phyloP scores from a whole-genome alignment of 306 rosid species.

The Urtica urens region DNA sequence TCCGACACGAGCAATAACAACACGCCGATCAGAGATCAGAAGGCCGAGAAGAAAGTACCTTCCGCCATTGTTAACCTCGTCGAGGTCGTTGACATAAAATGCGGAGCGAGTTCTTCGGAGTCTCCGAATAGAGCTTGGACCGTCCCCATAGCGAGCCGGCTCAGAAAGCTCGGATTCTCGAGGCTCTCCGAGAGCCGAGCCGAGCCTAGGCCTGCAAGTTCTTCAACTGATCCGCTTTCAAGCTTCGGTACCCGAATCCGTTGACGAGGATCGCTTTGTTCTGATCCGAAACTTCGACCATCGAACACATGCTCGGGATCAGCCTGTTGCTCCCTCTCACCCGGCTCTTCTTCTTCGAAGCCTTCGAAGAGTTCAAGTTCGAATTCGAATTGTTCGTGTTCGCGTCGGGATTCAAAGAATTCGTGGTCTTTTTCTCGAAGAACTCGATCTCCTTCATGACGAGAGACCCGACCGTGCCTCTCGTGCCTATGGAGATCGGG shows the following conservation, averaged over 20 bases:
- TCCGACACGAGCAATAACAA: slow-evolving; percentile 35
- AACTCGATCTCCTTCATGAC: slow-evolving; percentile 58
- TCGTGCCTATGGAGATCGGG: slow-evolving; percentile 49
- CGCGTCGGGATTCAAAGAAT: slow-evolving; percentile 15
- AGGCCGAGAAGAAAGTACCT: slow-evolving; percentile 54
- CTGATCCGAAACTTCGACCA: slow-evolving; percentile 49
- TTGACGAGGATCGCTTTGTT: slow-evolving; percentile 32
- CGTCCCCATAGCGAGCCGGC: slow-evolving; percentile 54
- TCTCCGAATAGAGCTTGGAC: slow-evolving; percentile 47
- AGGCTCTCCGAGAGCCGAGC: slow-evolving; percentile 66
- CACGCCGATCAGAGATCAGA: slow-evolving; percentile 38
- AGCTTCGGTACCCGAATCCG: slow-evolving; percentile 42
- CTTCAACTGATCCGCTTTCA: slow-evolving; percentile 47
- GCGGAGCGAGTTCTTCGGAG: slow-evolving; percentile 54
- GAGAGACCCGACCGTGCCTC: slow-evolving; percentile 59
- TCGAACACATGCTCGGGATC: slow-evolving; percentile 55
- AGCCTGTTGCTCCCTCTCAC: slow-evolving; percentile 29
- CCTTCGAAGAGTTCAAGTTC: slow-evolving; percentile 4
- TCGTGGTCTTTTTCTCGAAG: slow-evolving; percentile 29
- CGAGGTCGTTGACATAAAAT: slow-evolving; percentile 76
- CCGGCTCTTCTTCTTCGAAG: slow-evolving; percentile 40
- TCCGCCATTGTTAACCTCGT: slow-evolving; percentile 33
- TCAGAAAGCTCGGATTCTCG: slow-evolving; percentile 75
- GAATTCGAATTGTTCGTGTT: slow-evolving; percentile 23
- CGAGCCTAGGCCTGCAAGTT: slow-evolving; percentile 35